Base-by-base conservation (phyloP, 2,329 filamentous ascomycete genomes). In the Pyrenophora graminea region DNA sequence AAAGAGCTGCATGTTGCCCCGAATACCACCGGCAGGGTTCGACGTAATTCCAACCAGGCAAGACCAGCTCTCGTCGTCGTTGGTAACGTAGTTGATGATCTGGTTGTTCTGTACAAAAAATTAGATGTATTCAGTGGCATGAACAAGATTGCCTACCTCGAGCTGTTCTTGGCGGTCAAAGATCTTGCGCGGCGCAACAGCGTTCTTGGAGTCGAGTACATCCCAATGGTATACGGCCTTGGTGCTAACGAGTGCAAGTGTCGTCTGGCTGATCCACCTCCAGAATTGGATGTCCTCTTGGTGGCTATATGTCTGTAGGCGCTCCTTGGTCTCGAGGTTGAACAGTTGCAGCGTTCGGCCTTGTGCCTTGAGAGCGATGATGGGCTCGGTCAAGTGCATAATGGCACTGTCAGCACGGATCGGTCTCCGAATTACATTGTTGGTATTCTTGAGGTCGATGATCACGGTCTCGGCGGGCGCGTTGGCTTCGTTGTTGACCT, bases 391-490 rank as follows among this genome's bases (percentile, higher is more conserved):
- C 90, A 91, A 96, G 84, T 99, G 94, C 94, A 99, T 97, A 74
- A 99, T 96, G 68, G 95, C 94, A 85, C 92, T 97, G 79, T 99
- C 94, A 70, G 94, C 94, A 82, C 96, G 97, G 81, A 99, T 99
- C 41, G 93, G 91, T 73, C 93, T 86, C 69, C 90, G 88, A 66
- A 91, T 94, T 74, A 97, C 86, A 80, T 94, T 93, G 85, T 96
- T 97, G 79, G 87, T 87, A 79, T 97, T 95, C 79, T 97, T 97
- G 72, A 99, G 88, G 77, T 99, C 90, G 78, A 99, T 81, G 75
- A 99, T 99, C 77, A 99, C 89, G 62, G 99, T 93, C 78, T 97
- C 92, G 61, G 92, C 90, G 67, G 90, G 88, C 61, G 91, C 84
- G 61, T 87, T 85, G 68, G 91, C 89, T 74, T 84, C 87, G 76